Evolutionary conservation across 2,329 filamentous ascomycete species (phyloP).

Genomic region (Alternaria alternata): DNA sequence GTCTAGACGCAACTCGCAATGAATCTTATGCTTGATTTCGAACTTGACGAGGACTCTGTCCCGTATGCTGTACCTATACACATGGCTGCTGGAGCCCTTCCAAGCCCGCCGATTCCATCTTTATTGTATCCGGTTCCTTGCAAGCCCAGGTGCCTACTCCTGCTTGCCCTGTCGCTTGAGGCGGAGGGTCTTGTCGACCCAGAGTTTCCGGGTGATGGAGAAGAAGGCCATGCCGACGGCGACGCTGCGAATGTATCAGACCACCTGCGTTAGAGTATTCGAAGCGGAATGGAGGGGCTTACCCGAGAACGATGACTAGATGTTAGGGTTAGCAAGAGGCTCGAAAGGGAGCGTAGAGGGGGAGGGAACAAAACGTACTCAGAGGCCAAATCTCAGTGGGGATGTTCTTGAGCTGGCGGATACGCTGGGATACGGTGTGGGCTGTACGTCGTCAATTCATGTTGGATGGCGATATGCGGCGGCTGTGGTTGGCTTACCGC

Average conservation of each 20-base stretch:
- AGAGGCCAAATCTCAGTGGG: constrained; percentile 94
- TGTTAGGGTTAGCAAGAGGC: constrained; percentile 27
- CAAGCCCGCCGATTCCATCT: constrained; percentile 17
- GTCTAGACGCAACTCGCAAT: constrained; percentile 72
- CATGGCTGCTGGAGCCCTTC: constrained; percentile 27
- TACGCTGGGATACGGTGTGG: constrained; percentile 95
- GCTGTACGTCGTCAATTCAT: constrained; percentile 63
- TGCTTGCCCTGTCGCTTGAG: constrained; percentile 71
- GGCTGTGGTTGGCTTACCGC: constrained; percentile 59
- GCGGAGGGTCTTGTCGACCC: constrained; percentile 90
- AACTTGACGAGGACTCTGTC: constrained; percentile 22
- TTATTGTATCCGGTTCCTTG: not conserved
- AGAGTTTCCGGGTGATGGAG: constrained; percentile 82
- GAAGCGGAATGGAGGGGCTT: constrained; percentile 54
- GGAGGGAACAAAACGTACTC: constrained; percentile 65
- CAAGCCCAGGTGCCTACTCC: constrained; percentile 30
- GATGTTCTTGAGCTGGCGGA: constrained; percentile 87
- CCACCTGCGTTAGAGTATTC: constrained; percentile 14
- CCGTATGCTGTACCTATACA: constrained; percentile 34
- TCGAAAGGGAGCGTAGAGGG: not conserved
- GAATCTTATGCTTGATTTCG: constrained; percentile 37
- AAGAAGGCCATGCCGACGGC: constrained; percentile 82
- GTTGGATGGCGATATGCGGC: constrained; percentile 10
- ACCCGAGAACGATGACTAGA: constrained; percentile 83
- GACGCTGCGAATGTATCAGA: constrained; percentile 56